A percentile compares a stretch with the other conserved stretches of the same genome.
phyloP scores from a whole-genome alignment of 371 early-diverging fungal genomes.

The Mortierella polycephala region DNA sequence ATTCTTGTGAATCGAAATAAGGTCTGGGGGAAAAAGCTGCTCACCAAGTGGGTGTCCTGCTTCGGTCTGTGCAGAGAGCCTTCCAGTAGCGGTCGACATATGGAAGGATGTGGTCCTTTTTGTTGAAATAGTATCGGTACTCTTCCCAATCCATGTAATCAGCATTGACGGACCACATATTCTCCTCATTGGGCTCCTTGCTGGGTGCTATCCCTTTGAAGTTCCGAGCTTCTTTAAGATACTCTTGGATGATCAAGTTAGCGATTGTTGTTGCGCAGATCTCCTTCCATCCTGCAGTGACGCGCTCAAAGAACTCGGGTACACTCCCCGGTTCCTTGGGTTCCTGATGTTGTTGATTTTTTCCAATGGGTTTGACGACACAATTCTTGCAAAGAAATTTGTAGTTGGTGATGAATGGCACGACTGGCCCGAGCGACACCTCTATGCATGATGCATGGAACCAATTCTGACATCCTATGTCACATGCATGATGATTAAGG shows the following conservation, averaged over 20 bases:
- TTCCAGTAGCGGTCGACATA: conserved; percentile 78
- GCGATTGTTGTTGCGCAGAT: conserved; percentile 74
- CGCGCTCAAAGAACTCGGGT: conserved; percentile 68
- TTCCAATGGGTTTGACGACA: conserved; percentile 43
- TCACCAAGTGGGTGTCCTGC: conserved; percentile 73
- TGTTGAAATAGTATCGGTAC: conserved; percentile 72
- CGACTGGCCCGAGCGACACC: conserved; percentile 59
- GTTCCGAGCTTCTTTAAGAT: conserved; percentile 54
- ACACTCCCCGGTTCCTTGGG: conserved; percentile 29
- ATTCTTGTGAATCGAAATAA: not conserved
- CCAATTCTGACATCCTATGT: conserved; percentile 71
- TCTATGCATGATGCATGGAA: conserved; percentile 73
- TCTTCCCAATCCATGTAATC: conserved; percentile 65
- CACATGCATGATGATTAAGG: not conserved
- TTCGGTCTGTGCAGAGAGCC: conserved; percentile 74
- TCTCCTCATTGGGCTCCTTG: conserved; percentile 49
- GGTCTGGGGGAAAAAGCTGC: not conserved
- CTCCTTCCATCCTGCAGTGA: conserved; percentile 79
- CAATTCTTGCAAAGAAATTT: conserved; percentile 65
- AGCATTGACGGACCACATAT: conserved; percentile 63
- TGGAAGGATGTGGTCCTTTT: conserved; percentile 71
- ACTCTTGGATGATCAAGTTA: conserved; percentile 69
- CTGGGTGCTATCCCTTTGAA: conserved; percentile 16
- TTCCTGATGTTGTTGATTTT: conserved; percentile 34
- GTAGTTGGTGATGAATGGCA: conserved; percentile 76